These are phyloP conservation scores for Pholiota conissans DNA, from an alignment of 768 basidiomycete genomes.

Conservation along the genomic window DNA sequence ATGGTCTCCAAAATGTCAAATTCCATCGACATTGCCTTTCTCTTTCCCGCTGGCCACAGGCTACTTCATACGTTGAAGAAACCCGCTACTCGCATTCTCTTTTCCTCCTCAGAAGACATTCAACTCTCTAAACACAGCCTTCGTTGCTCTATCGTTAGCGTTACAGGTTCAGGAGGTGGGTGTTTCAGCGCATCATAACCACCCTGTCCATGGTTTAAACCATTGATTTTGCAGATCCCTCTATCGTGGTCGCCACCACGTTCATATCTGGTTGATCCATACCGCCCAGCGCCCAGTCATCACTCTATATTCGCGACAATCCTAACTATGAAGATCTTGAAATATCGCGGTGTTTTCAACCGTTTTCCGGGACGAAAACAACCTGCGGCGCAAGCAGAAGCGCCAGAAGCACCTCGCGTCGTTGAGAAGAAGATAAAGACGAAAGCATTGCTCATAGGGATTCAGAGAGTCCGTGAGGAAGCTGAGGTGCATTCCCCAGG, in stretches of 20 bases:
- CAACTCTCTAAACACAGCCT: not conserved
- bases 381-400: not conserved
- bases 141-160: not conserved
- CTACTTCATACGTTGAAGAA: not conserved
- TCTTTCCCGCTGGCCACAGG: not conserved
- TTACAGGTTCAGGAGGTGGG: not conserved
- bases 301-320: not conserved
- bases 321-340: not conserved
- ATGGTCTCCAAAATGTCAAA: not conserved
- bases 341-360: not conserved
- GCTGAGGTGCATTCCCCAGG: not conserved
- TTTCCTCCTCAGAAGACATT: not conserved
- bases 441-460: constrained; percentile 38
- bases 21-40: not conserved
- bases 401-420: not conserved
- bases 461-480: constrained; percentile 26
- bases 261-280: not conserved
- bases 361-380: not conserved
- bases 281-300: not conserved
- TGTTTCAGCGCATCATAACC: not conserved
- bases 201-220: not conserved
- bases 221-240: not conserved
- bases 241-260: not conserved
- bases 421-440: constrained; percentile 18
- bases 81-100: not conserved